Evolutionary conservation across 2,329 filamentous ascomycete genomes (phyloP).

Genomic region (Penicillium sp.): DNA sequence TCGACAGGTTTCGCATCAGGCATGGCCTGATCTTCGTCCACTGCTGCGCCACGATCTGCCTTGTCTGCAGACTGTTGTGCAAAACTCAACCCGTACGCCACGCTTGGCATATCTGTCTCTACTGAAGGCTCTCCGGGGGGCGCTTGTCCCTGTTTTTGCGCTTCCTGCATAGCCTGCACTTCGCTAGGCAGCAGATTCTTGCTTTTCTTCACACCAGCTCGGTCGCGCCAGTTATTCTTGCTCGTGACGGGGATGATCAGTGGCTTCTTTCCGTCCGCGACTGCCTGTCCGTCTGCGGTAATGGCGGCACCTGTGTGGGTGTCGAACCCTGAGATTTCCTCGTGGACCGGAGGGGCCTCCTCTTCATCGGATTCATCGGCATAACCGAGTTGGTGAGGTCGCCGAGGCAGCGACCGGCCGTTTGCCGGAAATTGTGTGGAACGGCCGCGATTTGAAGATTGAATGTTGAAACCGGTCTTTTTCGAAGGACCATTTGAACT

Average conservation of each 20-base stretch:
- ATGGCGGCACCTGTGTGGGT: constrained; percentile 41
- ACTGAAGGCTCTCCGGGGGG: constrained; percentile 38
- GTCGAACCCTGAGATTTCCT: constrained; percentile 57
- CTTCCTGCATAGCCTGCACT: constrained; percentile 51
- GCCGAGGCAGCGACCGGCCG: constrained; percentile 26
- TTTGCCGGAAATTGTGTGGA: constrained; percentile 18
- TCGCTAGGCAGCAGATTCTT: constrained; percentile 60
- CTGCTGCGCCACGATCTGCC: constrained; percentile 15
- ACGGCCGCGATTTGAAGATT: constrained; percentile 23
- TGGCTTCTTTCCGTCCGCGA: constrained; percentile 53
- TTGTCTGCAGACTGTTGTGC: constrained; percentile 30
- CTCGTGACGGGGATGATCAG: constrained; percentile 78
- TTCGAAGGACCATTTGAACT: constrained; percentile 32
- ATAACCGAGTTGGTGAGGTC: constrained; percentile 33
- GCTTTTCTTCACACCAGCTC: constrained; percentile 53
- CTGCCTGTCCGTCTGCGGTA: constrained; percentile 35
- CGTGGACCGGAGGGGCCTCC: constrained; percentile 31
- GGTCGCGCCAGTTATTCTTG: constrained; percentile 70
- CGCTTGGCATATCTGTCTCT: constrained; percentile 52
- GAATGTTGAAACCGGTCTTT: constrained; percentile 35
- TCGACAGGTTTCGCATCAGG: constrained; percentile 22
- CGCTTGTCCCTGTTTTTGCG: constrained; percentile 32
- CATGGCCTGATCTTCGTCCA: constrained; percentile 31
- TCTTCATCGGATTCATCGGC: constrained; percentile 56
- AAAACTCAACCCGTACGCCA: constrained; percentile 55